phyloP scores from a whole-genome alignment of 441 rosid species.

The Theobroma grandiflorum region DNA sequence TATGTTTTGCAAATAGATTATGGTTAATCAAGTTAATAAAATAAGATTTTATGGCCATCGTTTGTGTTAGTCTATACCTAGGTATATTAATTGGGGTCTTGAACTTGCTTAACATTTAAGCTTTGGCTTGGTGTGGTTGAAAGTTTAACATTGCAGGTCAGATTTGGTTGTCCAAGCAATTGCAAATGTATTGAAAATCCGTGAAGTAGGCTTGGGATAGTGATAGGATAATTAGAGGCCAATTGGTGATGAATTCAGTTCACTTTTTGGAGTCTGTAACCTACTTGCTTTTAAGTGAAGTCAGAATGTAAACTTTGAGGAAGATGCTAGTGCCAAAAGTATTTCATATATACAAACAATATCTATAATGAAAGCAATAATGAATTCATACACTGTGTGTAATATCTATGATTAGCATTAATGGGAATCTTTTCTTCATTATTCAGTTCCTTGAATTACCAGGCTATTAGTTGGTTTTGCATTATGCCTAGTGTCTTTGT shows the following conservation, averaged over 20 bases:
- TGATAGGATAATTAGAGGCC: neutral
- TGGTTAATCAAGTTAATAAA: conserved; percentile 13
- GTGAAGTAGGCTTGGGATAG: neutral
- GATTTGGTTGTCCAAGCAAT: neutral
- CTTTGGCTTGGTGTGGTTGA: conserved; percentile 22
- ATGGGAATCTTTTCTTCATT: neutral
- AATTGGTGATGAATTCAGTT: neutral
- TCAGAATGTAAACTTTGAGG: neutral
- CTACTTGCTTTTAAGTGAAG: neutral
- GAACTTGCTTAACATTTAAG: neutral
- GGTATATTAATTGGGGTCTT: conserved; percentile 10
- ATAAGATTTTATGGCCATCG: neutral
- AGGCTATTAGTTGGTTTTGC: neutral
- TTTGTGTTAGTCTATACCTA: neutral
- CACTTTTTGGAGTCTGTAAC: neutral
- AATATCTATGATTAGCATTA: neutral
- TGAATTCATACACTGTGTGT: neutral
- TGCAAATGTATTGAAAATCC: conserved; percentile 12
- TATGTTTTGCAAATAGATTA: neutral
- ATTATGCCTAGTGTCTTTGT: neutral
- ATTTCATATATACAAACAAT: neutral
- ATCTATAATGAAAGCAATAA: neutral
- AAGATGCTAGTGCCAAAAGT: neutral
- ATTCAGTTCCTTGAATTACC: neutral
- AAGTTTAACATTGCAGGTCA: neutral